Evolutionary conservation across 1,284 basidiomycete genomes (phyloP).

Genomic region (Ceratobasidium sp.): DNA sequence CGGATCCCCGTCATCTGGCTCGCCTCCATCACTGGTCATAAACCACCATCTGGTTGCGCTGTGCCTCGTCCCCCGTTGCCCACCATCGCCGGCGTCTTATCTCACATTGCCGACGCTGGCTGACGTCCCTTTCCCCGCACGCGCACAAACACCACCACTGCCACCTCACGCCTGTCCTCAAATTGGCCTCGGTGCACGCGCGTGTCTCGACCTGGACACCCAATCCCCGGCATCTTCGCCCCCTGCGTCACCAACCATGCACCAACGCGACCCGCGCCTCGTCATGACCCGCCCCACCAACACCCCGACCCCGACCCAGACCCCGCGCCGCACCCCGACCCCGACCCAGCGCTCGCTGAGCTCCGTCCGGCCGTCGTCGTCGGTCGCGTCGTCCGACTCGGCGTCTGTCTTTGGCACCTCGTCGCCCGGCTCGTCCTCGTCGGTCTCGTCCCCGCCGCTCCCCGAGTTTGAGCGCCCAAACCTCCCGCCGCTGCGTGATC

Average conservation of each 20-base stretch:
- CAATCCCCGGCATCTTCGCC: constrained; percentile 21
- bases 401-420: constrained; percentile 22
- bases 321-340: constrained; percentile 34
- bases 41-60: constrained; percentile 25
- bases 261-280: constrained; percentile 28
- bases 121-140: constrained; percentile 43
- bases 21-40: constrained; percentile 39
- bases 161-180: constrained; percentile 31
- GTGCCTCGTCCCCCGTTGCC: constrained; percentile 13
- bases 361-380: background rate
- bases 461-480: constrained; percentile 30
- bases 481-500: constrained; percentile 24
- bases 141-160: constrained; percentile 7
- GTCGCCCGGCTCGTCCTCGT: constrained; percentile 17
- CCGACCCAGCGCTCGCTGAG: constrained; percentile 28
- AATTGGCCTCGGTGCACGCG: constrained; percentile 37
- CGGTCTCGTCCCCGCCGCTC: constrained; percentile 20
- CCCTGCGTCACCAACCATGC: constrained; percentile 31
- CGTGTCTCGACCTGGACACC: constrained; percentile 36
- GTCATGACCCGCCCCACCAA: constrained; percentile 24
- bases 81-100: constrained; percentile 40
- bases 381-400: constrained; percentile 33
- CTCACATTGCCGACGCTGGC: constrained; percentile 37
- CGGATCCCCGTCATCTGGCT: constrained; percentile 25
- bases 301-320: constrained; percentile 36